Evolutionary conservation across 352 stramenopile species (phyloP).

Genomic region (Phytophthora lateralis): DNA sequence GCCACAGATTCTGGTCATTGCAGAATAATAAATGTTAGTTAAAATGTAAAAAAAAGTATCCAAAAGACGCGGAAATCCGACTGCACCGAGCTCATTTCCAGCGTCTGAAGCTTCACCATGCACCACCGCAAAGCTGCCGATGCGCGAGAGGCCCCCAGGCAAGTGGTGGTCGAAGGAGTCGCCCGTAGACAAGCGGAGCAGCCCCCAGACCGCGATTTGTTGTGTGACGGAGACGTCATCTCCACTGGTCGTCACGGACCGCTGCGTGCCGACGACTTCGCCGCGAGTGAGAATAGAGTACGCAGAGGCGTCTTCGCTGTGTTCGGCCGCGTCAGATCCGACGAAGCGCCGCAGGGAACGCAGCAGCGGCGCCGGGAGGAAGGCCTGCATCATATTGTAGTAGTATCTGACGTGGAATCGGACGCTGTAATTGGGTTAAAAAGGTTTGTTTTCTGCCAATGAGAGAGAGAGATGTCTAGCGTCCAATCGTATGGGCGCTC

Average conservation of each 20-base stretch:
- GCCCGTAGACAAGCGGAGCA: constrained; percentile 21
- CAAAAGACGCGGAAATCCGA: background rate
- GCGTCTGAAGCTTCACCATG: constrained; percentile 12
- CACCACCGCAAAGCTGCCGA: constrained; percentile 35
- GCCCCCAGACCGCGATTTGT: constrained; percentile 35
- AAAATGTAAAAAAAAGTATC: constrained; percentile 1
- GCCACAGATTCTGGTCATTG: constrained; percentile 17
- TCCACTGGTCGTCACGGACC: constrained; percentile 3
- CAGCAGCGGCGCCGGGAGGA: constrained; percentile 40
- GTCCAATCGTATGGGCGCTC: constrained; percentile 21
- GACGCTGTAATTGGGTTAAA: constrained; percentile 20
- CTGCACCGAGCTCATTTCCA: constrained; percentile 23
- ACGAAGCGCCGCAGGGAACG: constrained; percentile 44
- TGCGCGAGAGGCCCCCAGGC: constrained; percentile 29
- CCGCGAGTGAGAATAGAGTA: constrained; percentile 24
- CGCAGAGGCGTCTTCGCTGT: background rate
- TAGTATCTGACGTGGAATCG: background rate
- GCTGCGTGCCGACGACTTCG: constrained; percentile 28
- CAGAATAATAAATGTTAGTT: constrained; percentile 1
- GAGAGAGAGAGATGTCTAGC: background rate
- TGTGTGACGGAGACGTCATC: constrained; percentile 7
- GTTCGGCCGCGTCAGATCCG: constrained; percentile 17
- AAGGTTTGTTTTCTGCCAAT: constrained; percentile 9
- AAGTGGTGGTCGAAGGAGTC: constrained; percentile 26
- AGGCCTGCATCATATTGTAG: constrained; percentile 23